These are phyloP conservation scores for Odonthalia washingtoniensis DNA, from an alignment of 31 red algal genomes.

Conservation along the genomic window DNA sequence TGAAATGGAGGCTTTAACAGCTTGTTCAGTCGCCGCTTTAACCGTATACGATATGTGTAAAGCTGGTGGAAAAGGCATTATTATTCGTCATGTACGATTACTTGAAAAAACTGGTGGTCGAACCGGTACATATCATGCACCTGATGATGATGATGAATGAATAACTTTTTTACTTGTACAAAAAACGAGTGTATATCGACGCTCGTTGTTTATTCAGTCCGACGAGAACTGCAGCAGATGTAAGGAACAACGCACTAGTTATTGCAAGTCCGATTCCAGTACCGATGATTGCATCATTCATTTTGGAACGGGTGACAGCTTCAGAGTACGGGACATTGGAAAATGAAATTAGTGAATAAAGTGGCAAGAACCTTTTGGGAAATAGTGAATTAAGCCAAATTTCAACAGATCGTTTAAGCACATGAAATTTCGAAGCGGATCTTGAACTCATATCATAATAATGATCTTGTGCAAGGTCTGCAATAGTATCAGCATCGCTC, in stretches of 20 bases:
- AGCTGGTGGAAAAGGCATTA: slow-evolving; percentile 75
- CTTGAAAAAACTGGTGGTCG: slow-evolving; percentile 76
- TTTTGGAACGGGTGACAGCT: slow-evolving; percentile 53
- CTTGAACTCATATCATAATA: slow-evolving; percentile 94
- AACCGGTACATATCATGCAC: slow-evolving; percentile 53
- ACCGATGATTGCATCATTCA: slow-evolving; percentile 47
- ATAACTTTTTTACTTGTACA: too few species aligned
- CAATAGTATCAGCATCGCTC: slow-evolving; percentile 83
- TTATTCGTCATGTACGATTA: slow-evolving; percentile 60
- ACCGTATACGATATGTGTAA: slow-evolving; percentile 99
- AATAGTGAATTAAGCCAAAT: slow-evolving; percentile 67
- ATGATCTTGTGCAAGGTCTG: slow-evolving; percentile 89
- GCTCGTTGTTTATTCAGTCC: too few species aligned
- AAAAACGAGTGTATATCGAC: too few species aligned
- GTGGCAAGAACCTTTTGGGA: slow-evolving; percentile 72
- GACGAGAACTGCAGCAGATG: too few species aligned
- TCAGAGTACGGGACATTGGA: slow-evolving; percentile 93
- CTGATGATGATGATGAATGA: too few species aligned
- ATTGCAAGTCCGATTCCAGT: too few species aligned
- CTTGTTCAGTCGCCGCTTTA: slow-evolving; percentile 81
- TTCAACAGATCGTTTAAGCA: slow-evolving; percentile 63
- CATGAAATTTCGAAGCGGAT: slow-evolving; percentile 67
- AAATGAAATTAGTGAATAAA: slow-evolving; percentile 97
- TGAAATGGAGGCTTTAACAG: slow-evolving; percentile 96
- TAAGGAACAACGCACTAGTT: too few species aligned